These are phyloP conservation scores for Chrysopogon serrulatus DNA, from an alignment of 176 grass and related monocot genomes.

Conservation along the genomic window DNA sequence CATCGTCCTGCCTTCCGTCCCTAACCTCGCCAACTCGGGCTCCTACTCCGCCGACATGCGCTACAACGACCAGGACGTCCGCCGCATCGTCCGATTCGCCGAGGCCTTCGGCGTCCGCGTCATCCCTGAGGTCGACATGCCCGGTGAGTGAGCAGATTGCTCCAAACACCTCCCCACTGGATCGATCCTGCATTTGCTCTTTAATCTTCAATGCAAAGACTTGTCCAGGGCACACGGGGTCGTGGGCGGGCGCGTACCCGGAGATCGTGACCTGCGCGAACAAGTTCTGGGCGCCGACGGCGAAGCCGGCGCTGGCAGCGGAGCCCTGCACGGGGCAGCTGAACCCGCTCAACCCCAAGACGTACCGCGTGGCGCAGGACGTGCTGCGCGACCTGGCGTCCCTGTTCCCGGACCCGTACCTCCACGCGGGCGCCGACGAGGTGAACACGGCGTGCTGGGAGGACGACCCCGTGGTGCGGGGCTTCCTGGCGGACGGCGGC, in stretches of 20 bases:
- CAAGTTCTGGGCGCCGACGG: constrained; percentile 76
- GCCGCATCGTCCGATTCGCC: constrained; percentile 59
- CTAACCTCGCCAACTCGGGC: constrained; percentile 53
- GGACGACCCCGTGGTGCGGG: constrained; percentile 45
- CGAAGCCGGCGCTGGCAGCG: constrained; percentile 52
- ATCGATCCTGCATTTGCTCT: not conserved
- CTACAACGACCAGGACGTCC: constrained; percentile 66
- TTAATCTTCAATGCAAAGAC: not conserved
- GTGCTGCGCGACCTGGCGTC: constrained; percentile 62
- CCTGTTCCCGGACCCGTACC: constrained; percentile 66
- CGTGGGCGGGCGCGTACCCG: constrained; percentile 82
- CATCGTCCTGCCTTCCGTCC: constrained; percentile 70
- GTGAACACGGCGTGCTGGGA: constrained; percentile 97
- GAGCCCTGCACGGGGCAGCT: constrained; percentile 89
- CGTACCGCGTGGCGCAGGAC: constrained; percentile 71
- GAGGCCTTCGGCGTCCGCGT: constrained; percentile 64
- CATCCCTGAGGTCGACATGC: constrained; percentile 93
- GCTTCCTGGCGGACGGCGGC: constrained; percentile 57
- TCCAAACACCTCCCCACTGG: too few relatives aligned
- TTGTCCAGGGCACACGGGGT: constrained; percentile 72
- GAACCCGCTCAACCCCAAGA: constrained; percentile 76
- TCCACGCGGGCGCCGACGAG: constrained; percentile 85
- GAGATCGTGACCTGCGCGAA: constrained; percentile 88
- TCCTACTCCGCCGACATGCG: constrained; percentile 68
- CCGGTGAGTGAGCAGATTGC: constrained; percentile 40